Percentiles rank a stretch among this genome's conserved stretches.
Conservation (phyloP, 306 rosid genomes). For the Alnus rubra region DNA sequence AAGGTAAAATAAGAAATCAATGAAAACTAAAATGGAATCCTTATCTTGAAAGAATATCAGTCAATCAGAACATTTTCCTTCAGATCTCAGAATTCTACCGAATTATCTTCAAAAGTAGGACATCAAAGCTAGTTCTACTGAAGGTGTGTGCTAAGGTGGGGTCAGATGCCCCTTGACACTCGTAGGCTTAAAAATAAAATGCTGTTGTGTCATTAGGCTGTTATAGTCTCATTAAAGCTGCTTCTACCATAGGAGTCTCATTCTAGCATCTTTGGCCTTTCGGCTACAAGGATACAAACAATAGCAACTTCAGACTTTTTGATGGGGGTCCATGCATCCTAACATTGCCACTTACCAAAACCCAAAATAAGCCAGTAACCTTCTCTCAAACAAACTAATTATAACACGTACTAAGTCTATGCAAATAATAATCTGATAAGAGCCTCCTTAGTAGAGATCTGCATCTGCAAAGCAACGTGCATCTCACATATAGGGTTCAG, state of each 20-base stretch:
- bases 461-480: neutral
- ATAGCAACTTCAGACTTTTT: neutral
- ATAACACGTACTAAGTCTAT: neutral
- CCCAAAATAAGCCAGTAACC: neutral
- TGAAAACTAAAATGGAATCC: neutral
- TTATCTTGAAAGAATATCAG: neutral
- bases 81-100: neutral
- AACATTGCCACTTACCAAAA: conserved; percentile 5
- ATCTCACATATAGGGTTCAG: neutral
- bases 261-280: neutral
- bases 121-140: neutral
- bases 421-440: neutral
- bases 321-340: neutral
- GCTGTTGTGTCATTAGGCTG: neutral
- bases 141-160: neutral
- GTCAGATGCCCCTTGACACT: neutral
- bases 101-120: neutral
- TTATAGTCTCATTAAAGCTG: neutral
- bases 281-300: neutral
- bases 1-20: neutral
- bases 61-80: neutral
- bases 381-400: neutral
- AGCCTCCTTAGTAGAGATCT: neutral
- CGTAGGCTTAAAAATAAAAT: neutral
- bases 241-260: neutral